Base-by-base conservation (phyloP, 768 basidiomycete species). In the Collybia nuda region DNA sequence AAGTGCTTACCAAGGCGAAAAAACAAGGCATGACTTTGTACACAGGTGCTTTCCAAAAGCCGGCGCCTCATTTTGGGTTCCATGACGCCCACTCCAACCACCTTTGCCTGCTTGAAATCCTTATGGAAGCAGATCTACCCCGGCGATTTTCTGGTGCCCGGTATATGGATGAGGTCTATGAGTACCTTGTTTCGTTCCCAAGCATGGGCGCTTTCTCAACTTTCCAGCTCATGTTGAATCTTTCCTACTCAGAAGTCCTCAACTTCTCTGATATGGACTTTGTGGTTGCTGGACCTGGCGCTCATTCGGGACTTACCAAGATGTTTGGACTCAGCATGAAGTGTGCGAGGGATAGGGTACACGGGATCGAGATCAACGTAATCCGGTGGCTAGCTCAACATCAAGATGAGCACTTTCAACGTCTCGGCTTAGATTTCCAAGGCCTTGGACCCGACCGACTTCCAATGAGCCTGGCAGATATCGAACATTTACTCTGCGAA, bases 401-500 rank as follows among this genome's bases (percentile, higher is more conserved):
- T 19, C 90, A 91, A 60, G 53, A 70, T 24, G 62, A 75, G 5
- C 84, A 88, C 50, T 90, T 88, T 59, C 60, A 73, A 40, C 79
- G 85, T 14, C 69, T 87, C 28, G 80, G 81, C 3, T 59, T 86
- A 37, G 49, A 68, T 0, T 82, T 85, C 54, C 67, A 74, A 0
- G 78, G 77, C 15, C 67, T 86, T 9, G 81, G 84, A 15, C 72
- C 76, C 0, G 52, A 74, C 2, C 56, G 61, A 14, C 69, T 79
- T 11, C 78, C 79, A 6, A 80, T 86, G 74, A 74, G 77, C 56
- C 68, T 89, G 43, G 80, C 82, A 32, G 90, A 92, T 62, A 71
- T 91, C 47, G 90, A 92, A 68, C 90, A 92, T 62, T 74, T 83
- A 1, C 67, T 91, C 14, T 92, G 90, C 67, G 90, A 92, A 62